phyloP scores from a whole-genome alignment of 345 rosid species.

The Punica granatum region DNA sequence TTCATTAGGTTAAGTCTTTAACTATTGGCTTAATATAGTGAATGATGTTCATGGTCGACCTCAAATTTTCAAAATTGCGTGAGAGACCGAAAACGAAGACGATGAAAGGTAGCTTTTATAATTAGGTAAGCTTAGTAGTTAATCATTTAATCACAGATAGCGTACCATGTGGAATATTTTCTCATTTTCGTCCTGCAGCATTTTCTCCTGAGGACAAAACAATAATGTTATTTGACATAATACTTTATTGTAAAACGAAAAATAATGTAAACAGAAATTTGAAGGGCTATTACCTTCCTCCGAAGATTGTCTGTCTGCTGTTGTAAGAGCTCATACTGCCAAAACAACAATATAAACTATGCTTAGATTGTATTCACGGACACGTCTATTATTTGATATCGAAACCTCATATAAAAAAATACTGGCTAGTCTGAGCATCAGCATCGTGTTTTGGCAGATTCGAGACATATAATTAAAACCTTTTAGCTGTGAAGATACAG shows the following conservation, averaged over 20 bases:
- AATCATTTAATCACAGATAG: neutral
- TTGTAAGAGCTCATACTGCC: constrained; percentile 23
- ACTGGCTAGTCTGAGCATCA: too few relatives aligned
- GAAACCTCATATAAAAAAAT: too few relatives aligned
- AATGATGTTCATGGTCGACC: too few relatives aligned
- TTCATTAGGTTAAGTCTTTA: too few relatives aligned
- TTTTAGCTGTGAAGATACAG: too few relatives aligned
- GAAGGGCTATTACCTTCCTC: constrained; percentile 20
- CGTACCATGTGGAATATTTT: constrained; percentile 24
- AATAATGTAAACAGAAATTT: neutral
- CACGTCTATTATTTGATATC: neutral
- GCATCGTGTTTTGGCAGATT: too few relatives aligned
- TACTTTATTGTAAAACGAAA: neutral
- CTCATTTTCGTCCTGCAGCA: constrained; percentile 29
- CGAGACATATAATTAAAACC: too few relatives aligned
- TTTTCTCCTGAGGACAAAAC: constrained; percentile 16
- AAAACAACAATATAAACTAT: neutral
- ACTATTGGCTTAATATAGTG: too few relatives aligned
- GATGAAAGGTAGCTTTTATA: too few relatives aligned
- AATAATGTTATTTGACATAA: neutral
- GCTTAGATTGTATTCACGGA: neutral
- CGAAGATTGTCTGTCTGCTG: constrained; percentile 24
- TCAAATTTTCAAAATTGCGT: too few relatives aligned
- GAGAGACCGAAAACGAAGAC: too few relatives aligned
- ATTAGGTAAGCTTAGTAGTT: too few relatives aligned